A percentile compares a stretch with the other conserved stretches of the same genome.
Evolutionary conservation across 768 basidiomycete species (phyloP).

Genomic region (Boletus subcaerulescens): DNA sequence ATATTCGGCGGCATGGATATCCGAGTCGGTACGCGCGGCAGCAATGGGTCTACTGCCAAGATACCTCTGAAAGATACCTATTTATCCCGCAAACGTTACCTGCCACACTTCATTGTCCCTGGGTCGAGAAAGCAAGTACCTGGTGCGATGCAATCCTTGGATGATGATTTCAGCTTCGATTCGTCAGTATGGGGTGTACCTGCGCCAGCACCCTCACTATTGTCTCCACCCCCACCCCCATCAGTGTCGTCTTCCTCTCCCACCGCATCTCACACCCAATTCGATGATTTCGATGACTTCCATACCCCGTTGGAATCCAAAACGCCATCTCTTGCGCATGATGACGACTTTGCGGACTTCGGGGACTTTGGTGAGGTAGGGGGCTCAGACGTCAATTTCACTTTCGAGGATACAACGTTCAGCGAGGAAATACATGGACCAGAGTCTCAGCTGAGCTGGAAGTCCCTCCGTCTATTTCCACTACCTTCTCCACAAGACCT

Average conservation of each 20-base stretch:
- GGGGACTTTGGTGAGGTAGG: constrained; percentile 78
- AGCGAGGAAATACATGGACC: constrained; percentile 22
- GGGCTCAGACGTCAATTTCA: constrained; percentile 39
- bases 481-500: constrained; percentile 57
- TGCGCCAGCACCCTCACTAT: constrained; percentile 33
- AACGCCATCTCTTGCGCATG: constrained; percentile 38
- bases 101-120: constrained; percentile 5
- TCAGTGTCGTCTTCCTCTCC: constrained; percentile 27
- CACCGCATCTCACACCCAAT: constrained; percentile 31
- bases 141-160: constrained; percentile 41
- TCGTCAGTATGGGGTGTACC: constrained; percentile 70
- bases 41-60: too few relatives aligned
- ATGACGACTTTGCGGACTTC: constrained; percentile 86
- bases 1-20: constrained; percentile 22
- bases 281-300: constrained; percentile 54
- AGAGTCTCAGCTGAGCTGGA: constrained; percentile 50
- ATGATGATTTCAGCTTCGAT: constrained; percentile 70
- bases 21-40: too few relatives aligned
- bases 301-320: constrained; percentile 48
- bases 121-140: neutral
- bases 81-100: neutral
- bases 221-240: constrained; percentile 22
- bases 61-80: neutral
- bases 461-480: constrained; percentile 62
- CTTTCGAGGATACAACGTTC: constrained; percentile 27